Base-by-base conservation (phyloP, 257 asterid species). In the Solanum lycopersicoides region DNA sequence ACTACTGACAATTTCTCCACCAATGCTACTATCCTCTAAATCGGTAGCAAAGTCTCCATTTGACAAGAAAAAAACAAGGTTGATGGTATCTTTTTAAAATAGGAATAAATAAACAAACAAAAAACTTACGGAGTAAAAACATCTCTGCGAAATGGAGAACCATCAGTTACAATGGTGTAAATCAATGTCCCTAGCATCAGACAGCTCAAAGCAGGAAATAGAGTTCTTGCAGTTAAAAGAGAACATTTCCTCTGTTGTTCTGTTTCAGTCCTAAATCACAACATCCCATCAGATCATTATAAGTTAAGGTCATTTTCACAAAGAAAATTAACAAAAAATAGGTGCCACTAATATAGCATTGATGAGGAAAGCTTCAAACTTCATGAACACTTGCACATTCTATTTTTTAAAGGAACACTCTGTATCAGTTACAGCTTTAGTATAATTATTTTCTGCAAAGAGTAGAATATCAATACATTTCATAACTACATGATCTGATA, bases 61-160 rank as follows among this genome's bases (percentile, higher is more conserved):
- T 68, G 23, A 80, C 30, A 11, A 6, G 32, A 12, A 50, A 80
- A 80, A 80, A 35, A 80, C 44, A 50, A 80, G 35, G 87, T 71
- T 69, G 25, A 45, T 44, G 69, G 16, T 32, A 69, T 35, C 45
- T 32, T 30, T 28, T 65, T 71, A 71, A 45, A 34, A 14, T 2
- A 35, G 71, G 50, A 44, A 59, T 42, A 83, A 14, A 56, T 18
- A 15, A 63, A 18, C 68, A 86, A 83, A 87, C 21, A 23, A 80
- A 89, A 45, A 68, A 89, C 98, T 94, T 87, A 95, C 99, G 97
- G 98, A 76, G 96, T 93, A 21, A 92, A 88, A 88, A 92, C 10
- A 47, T 89, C 98, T 87, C 4, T 77, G 91, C 94, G 95, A 89
- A 95, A 96, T 34, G 99, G 99, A 84, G 97, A 92, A 77, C 99